phyloP scores from a whole-genome alignment of 176 grass and related monocot species.

The Miscanthus lutarioriparius region DNA sequence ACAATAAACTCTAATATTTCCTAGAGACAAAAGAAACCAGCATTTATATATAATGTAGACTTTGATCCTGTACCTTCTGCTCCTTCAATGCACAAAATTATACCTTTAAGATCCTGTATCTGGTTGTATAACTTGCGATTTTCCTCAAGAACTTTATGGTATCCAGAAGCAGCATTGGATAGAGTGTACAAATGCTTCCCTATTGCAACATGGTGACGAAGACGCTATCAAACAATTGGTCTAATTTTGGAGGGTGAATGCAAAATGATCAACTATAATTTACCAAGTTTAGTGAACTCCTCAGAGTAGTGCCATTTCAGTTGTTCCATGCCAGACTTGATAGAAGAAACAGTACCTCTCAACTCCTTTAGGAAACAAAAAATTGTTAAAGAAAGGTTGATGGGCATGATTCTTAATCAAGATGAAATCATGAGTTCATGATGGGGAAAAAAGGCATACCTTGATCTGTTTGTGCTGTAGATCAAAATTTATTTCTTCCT shows the following conservation, averaged over 20 bases:
- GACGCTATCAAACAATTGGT: not conserved
- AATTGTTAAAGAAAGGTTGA: conserved; percentile 34
- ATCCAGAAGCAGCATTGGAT: conserved; percentile 64
- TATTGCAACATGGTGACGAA: conserved; percentile 26
- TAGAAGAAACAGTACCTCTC: conserved; percentile 56
- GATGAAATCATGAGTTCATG: conserved; percentile 25
- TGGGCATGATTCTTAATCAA: conserved; percentile 21
- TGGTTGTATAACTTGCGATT: conserved; percentile 93
- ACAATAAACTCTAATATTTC: conserved; percentile 98
- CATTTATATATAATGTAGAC: conserved; percentile 17
- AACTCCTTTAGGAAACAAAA: conserved; percentile 63
- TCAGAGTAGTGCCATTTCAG: conserved; percentile 60
- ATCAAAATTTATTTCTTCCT: conserved; percentile 44
- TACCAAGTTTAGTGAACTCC: conserved; percentile 80
- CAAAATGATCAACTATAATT: conserved; percentile 2
- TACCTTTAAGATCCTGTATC: conserved; percentile 99
- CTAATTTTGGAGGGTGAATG: not conserved
- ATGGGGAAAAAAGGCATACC: conserved; percentile 39
- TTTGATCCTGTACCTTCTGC: not conserved
- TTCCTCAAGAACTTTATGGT: conserved; percentile 93
- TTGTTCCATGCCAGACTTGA: conserved; percentile 73
- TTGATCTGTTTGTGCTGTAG: conserved; percentile 65
- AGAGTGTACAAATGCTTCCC: conserved; percentile 66
- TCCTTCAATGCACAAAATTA: conserved; percentile 6
- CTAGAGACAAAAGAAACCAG: conserved; percentile 47